These are phyloP conservation scores for Candida manassasensis DNA, from an alignment of 805 yeast genomes.

Conservation along the genomic window DNA sequence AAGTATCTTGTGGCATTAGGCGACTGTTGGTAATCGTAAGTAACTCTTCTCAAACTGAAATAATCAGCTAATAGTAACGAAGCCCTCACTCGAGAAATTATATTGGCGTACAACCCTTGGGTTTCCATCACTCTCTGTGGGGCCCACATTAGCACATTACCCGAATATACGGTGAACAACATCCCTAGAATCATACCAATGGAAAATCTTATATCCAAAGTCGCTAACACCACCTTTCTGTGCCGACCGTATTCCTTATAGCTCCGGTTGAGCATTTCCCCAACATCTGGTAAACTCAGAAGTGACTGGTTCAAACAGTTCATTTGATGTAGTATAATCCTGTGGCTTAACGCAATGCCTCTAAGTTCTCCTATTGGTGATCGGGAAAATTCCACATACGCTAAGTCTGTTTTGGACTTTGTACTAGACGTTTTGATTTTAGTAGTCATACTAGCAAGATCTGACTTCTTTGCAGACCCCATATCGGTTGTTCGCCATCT, in stretches of 20 bases:
- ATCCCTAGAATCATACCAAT: constrained; percentile 84
- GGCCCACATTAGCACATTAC: constrained; percentile 76
- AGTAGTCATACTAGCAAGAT: constrained; percentile 22
- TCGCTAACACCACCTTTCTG: constrained; percentile 51
- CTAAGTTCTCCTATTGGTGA: constrained; percentile 87
- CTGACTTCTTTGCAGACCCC: constrained; percentile 51
- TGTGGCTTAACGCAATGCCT: constrained; percentile 90
- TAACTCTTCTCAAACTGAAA: constrained; percentile 81
- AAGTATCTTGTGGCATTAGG: constrained; percentile 82
- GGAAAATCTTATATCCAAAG: constrained; percentile 46
- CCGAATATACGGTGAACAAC: constrained; percentile 76
- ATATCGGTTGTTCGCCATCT: constrained; percentile 85
- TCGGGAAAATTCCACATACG: constrained; percentile 88
- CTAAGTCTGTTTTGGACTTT: constrained; percentile 48
- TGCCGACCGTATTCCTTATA: constrained; percentile 28
- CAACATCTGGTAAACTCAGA: constrained; percentile 59
- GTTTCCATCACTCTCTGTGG: constrained; percentile 68
- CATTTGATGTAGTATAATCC: constrained; percentile 87
- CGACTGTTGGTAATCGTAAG: constrained; percentile 85
- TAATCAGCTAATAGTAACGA: constrained; percentile 80
- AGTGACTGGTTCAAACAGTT: constrained; percentile 64
- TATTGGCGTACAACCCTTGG: constrained; percentile 83
- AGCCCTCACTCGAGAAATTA: constrained; percentile 66
- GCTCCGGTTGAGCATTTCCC: constrained; percentile 46
- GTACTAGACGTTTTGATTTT: constrained; percentile 10